Base-by-base conservation (phyloP, 2,329 filamentous ascomycete species). In the Colletotrichum sp. region DNA sequence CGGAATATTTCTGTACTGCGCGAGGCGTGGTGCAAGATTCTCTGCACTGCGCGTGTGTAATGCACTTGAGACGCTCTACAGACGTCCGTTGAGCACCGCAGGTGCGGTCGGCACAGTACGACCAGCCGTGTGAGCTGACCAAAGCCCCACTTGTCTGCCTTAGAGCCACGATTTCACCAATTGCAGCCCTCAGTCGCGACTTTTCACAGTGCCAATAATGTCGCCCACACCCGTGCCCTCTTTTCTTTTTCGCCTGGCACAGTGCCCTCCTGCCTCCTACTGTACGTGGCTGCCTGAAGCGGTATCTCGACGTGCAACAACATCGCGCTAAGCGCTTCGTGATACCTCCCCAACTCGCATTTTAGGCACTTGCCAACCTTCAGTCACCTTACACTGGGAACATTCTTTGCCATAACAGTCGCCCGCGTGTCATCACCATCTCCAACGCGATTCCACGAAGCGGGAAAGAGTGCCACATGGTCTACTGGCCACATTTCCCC, bases 241-340 rank as follows among this genome's bases (percentile, higher is more conserved):
- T 13, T 13, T 52, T 21, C 43, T 52, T 52, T 52, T 52, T 21
- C n/a, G 18, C 10, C 43, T 21, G 43, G 43, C 67, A 61, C 60
- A 60, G 67, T 66, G 5, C 7, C 13, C 3, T 21, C 8, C 10
- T 5, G 1, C 5, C 21, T 13, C 24, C n/a, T n/a, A 76, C 75
- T 71, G 75, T 68, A 68, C 75, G 21, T 36, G 43, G 75, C 71
- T 75, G 75, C 75, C 75, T 76, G 72, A 62, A 62, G 38, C 64
- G 38, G 52, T 5, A 34, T 32, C 24, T 24, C 24, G 28, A 62
- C 52, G 38, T 58, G 21, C 24, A 62, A 75, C 69, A 36, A 61
- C 69, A 61, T 43, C n/a, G 24, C 69, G 56, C 73, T 62, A 67
- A 75, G 60, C 9, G 48, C 24, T 32, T 62, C 26, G 73, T 75